These are phyloP conservation scores for Crithidia bombi DNA, from an alignment of 208 protist species.

Conservation along the genomic window DNA sequence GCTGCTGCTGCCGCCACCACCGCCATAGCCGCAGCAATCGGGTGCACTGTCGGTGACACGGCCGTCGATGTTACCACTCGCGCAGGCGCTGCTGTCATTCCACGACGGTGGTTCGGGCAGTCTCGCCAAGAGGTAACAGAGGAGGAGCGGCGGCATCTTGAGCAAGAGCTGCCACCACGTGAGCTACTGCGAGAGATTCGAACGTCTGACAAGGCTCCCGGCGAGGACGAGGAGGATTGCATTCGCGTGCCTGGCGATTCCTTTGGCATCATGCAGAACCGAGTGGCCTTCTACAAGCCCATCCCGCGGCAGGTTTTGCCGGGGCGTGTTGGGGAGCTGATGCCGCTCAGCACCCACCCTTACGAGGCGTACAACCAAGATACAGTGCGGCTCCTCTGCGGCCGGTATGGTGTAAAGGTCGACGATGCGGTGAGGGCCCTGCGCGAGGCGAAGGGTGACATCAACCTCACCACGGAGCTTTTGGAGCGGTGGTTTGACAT, in stretches of 20 bases:
- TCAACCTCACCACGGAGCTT: constrained; percentile 68
- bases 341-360: constrained; percentile 68
- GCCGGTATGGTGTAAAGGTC: constrained; percentile 57
- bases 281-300: constrained; percentile 80
- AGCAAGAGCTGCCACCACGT: constrained; percentile 73
- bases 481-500: constrained; percentile 58
- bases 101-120: constrained; percentile 1
- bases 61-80: no score
- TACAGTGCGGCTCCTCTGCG: constrained; percentile 64
- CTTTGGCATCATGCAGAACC: constrained; percentile 90
- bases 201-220: constrained; percentile 37
- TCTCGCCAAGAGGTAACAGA: constrained; percentile 38
- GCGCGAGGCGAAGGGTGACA: constrained; percentile 55
- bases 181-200: constrained; percentile 67
- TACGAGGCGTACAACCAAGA: constrained; percentile 56
- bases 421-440: constrained; percentile 61
- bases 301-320: constrained; percentile 43
- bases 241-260: constrained; percentile 81
- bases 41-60: no score
- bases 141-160: constrained; percentile 66
- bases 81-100: not conserved
- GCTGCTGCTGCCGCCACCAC: not conserved
- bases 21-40: not conserved
- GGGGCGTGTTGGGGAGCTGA: constrained; percentile 61
- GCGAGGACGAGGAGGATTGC: constrained; percentile 49